A percentile compares a stretch with the other conserved stretches of the same genome.
Evolutionary conservation across 1,284 basidiomycete genomes (phyloP).

Genomic region (Meripilus lineatus): DNA sequence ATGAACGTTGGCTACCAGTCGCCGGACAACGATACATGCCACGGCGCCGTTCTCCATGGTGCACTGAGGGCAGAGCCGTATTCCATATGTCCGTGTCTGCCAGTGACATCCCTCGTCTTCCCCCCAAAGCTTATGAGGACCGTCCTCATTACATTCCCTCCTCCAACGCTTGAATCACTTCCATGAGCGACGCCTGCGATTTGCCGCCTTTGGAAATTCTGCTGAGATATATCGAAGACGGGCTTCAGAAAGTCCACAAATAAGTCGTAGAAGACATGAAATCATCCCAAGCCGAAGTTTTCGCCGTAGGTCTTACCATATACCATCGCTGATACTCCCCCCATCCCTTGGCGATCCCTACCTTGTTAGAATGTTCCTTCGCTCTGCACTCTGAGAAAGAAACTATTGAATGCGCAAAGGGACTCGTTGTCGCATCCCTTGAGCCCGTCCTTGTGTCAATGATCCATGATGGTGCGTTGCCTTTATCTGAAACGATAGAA

Average conservation of each 20-base stretch:
- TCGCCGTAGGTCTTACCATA: conserved; percentile 61
- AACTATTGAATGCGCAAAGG: conserved; percentile 62
- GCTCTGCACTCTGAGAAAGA: conserved; percentile 71
- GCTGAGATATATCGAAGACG: conserved; percentile 55
- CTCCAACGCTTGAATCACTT: conserved; percentile 49
- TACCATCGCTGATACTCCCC: conserved; percentile 54
- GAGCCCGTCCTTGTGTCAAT: too few relatives aligned
- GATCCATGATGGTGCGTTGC: conserved; percentile 2
- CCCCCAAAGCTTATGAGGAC: conserved; percentile 42
- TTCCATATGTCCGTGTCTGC: conserved; percentile 30
- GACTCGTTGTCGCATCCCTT: conserved; percentile 60
- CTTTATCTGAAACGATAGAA: conserved; percentile 30
- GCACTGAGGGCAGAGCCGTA: too few relatives aligned
- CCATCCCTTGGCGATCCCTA: conserved; percentile 63
- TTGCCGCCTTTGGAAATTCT: conserved; percentile 39
- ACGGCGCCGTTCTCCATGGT: too few relatives aligned
- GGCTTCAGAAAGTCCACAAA: conserved; percentile 58
- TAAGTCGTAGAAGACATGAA: conserved; percentile 53
- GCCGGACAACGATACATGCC: too few relatives aligned
- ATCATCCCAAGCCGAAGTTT: conserved; percentile 55
- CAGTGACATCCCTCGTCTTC: conserved; percentile 41
- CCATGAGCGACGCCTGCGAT: conserved; percentile 40
- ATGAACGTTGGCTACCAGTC: too few relatives aligned
- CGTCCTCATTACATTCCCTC: conserved; percentile 37
- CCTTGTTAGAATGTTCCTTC: conserved; percentile 77